Evolutionary conservation across 1,284 basidiomycete genomes (phyloP), one percentile per base, ranked within the genome.

Genomic region (Ceratobasidium sp.): DNA sequence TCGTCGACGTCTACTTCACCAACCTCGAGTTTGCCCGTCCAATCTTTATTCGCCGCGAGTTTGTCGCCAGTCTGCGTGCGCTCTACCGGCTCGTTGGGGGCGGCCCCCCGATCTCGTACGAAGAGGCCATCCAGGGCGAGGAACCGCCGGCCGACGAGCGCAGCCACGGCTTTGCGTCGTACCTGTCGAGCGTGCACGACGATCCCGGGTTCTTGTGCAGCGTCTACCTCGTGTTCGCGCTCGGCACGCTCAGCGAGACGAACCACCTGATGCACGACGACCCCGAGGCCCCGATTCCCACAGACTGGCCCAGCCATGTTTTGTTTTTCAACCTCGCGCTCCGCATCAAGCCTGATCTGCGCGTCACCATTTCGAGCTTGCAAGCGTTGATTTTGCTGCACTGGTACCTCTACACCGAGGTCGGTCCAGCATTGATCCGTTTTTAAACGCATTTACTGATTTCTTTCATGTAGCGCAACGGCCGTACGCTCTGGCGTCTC

Each of bases 381-480:
- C 93, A 94, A 82, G 92, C 93, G 1, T 86, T 94, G 68, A 93
- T 94, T 37, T 83, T 94, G 8, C 83, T 94, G 51, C 93, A 94
- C 75, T 94, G 92, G 93, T 94, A 94, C 83, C 86, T 94, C 26
- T 94, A 94, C 80, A 93, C 91, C 26, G 93, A 94, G 87, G 93
- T 92, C 79, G 77, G 88, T 82, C 28, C 20, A 61, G 39, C 3
- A 33, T 65, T 20, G 31, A 33, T 26, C 31, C 35, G 23, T 67
- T 47, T 75, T n/a, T n/a, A n/a, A n/a, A n/a, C n/a, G 47, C 4
- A 51, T 80, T 5, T 77, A 64, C 63, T 64, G 67, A 49, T 45
- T 65, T 77, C 26, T 28, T 15, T 61, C 75, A n/a, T 13, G 33
- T 80, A 94, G 93, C 90, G 93, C 80, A 92, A 93, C 88, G 93